These are phyloP conservation scores for Zymoseptoria crescenta DNA, from an alignment of 2,329 filamentous ascomycete genomes.

Conservation along the genomic window DNA sequence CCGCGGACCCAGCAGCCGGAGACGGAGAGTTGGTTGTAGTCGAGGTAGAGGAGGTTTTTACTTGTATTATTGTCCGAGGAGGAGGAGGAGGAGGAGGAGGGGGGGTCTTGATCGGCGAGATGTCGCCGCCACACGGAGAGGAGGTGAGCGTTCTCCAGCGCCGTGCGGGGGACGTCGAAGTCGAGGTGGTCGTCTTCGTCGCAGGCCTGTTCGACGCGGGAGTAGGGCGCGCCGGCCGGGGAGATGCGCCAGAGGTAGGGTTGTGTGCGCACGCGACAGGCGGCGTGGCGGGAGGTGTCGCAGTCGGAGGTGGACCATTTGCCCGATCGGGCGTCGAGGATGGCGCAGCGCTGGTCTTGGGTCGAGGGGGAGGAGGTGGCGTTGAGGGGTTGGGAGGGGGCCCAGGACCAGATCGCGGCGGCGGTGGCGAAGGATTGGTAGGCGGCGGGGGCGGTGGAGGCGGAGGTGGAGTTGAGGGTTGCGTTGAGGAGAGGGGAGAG, in stretches of 20 bases:
- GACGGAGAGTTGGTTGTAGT: slow-evolving; percentile 53
- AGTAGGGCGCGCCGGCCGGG: slow-evolving; percentile 29
- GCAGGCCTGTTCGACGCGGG: slow-evolving; percentile 41
- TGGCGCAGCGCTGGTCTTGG: slow-evolving; percentile 45
- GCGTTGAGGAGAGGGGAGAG: too few species aligned
- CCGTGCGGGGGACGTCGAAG: slow-evolving; percentile 53
- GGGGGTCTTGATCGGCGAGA: slow-evolving; percentile 1
- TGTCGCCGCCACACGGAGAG: slow-evolving; percentile 26
- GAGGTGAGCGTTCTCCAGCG: slow-evolving; percentile 56
- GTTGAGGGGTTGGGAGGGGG: slow-evolving; percentile 47
- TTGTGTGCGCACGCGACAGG: slow-evolving; percentile 47
- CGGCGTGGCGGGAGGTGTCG: slow-evolving; percentile 41
- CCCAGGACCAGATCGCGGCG: slow-evolving; percentile 53
- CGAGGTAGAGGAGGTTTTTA: slow-evolving; percentile 43
- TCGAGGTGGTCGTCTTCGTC: slow-evolving; percentile 33
- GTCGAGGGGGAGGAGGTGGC: slow-evolving; percentile 27
- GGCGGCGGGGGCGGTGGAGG: slow-evolving; percentile 41
- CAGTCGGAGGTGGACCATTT: slow-evolving; percentile 55
- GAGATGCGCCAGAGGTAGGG: slow-evolving; percentile 54
- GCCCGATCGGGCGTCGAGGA: slow-evolving; percentile 44
- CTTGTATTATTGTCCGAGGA: background rate
- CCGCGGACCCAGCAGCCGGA: slow-evolving; percentile 55
- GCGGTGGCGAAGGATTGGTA: slow-evolving; percentile 47
- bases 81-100: too few species aligned
- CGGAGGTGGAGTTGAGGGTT: too few species aligned